phyloP scores from a whole-genome alignment of 352 stramenopile genomes.

The Globisporangium spiculum region DNA sequence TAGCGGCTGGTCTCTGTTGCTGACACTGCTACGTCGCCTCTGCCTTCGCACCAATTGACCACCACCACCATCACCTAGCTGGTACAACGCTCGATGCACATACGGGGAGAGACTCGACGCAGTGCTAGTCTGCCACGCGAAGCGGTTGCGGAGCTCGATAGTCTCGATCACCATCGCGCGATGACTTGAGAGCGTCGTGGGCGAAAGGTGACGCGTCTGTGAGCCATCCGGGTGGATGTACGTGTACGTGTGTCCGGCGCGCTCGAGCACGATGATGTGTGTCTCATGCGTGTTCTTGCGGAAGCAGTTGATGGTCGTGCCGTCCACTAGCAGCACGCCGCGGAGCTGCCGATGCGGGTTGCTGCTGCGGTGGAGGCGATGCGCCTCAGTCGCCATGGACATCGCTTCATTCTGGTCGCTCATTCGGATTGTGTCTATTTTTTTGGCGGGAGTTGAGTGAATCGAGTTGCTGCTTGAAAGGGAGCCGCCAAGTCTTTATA shows the following conservation, averaged over 20 bases:
- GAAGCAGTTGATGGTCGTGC: conserved; percentile 48
- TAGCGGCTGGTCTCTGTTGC: conserved; percentile 14
- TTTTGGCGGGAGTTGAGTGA: neutral
- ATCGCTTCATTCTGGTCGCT: neutral
- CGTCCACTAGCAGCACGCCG: conserved; percentile 53
- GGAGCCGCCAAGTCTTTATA: neutral
- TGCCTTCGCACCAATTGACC: neutral
- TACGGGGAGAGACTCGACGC: conserved; percentile 31
- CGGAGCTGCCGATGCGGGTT: conserved; percentile 16
- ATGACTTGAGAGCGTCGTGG: conserved; percentile 51
- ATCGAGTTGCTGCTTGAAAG: neutral
- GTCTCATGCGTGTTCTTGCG: conserved; percentile 42
- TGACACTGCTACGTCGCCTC: neutral
- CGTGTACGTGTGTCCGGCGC: conserved; percentile 55
- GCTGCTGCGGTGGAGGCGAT: neutral
- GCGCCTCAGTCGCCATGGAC: neutral
- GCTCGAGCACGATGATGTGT: conserved; percentile 59
- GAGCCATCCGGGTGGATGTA: conserved; percentile 46
- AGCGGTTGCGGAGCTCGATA: conserved; percentile 57
- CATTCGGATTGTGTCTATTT: neutral
- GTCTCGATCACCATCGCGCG: conserved; percentile 36
- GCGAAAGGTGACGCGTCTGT: conserved; percentile 51
- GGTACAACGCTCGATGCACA: conserved; percentile 30
- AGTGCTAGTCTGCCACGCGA: conserved; percentile 20
- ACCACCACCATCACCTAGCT: neutral